Base-by-base conservation (phyloP, 495 filamentous ascomycete genomes). In the Immersiella caudata region DNA sequence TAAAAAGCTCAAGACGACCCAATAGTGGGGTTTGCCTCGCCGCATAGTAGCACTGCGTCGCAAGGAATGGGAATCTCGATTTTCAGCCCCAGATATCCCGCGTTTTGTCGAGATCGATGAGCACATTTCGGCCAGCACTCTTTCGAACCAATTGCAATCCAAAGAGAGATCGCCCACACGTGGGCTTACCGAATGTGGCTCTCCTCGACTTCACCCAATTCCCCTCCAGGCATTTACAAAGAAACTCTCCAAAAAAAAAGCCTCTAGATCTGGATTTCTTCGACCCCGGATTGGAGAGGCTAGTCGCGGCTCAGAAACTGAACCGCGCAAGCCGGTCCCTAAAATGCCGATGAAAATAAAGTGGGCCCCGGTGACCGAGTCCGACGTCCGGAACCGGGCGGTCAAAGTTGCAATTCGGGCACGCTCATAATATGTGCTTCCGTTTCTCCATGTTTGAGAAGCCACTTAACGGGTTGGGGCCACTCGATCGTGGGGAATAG, bases 51-150 rank as follows among this genome's bases (percentile, higher is more conserved):
- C 57, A 64, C 65, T 59, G 58, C 67, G 61, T 58, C 50, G 67
- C 29, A 65, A 55, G 16, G 40, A 46, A 65, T 70, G 22, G 21
- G 56, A 59, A 59, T 26, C 56, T 60, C 52, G 61, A 35, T 69
- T 73, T 68, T 68, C 66, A 68, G 60, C 64, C 21, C 26, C 57
- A 56, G 55, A 67, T 62, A 18, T 59, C 52, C 36, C 55, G 63
- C 49, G 24, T 60, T 59, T 33, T 21, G n/a, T 33, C n/a, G 29
- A 60, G 26, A 29, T 35, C 20, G 29, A n/a, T 22, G 25, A 60
- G 29, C 29, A 20, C 20, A 29, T 60, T 60, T 29, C 18, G 3
- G 26, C 21, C 29, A 33, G 6, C 25, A 20, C 25, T 6, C 18
- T 2, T 24, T 22, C 8, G 11, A 12, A 46, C 40, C 40, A 46